phyloP scores from a whole-genome alignment of 2,329 filamentous ascomycete genomes.

The Zarea fungicola region DNA sequence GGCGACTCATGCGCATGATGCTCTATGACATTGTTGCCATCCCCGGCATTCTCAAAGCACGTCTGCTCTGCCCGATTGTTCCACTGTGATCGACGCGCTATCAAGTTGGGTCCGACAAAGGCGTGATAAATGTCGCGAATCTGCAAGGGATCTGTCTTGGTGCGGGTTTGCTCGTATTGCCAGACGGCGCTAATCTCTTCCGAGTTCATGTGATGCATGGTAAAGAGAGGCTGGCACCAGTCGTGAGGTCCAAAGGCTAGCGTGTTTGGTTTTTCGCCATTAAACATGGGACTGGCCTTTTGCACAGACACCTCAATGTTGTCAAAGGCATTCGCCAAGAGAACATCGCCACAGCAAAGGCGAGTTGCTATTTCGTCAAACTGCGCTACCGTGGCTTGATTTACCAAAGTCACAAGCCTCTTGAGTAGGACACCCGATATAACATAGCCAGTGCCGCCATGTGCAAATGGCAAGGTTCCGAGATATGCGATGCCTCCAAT shows the following conservation, averaged over 20 bases:
- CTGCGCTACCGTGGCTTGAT: constrained; percentile 37
- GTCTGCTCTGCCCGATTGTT: constrained; percentile 47
- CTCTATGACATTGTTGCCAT: constrained; percentile 32
- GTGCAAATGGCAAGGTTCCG: constrained; percentile 43
- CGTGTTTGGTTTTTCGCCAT: constrained; percentile 49
- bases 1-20: constrained; percentile 39
- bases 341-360: constrained; percentile 48
- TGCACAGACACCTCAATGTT: constrained; percentile 39
- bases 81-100: constrained; percentile 41
- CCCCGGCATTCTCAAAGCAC: constrained; percentile 37
- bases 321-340: constrained; percentile 43
- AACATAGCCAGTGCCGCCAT: constrained; percentile 54
- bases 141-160: constrained; percentile 35
- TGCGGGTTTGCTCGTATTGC: constrained; percentile 47
- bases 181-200: constrained; percentile 48
- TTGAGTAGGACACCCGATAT: constrained; percentile 49
- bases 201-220: constrained; percentile 51
- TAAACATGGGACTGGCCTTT: constrained; percentile 47
- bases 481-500: constrained; percentile 47
- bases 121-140: constrained; percentile 46
- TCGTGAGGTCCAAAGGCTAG: constrained; percentile 43
- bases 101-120: constrained; percentile 41
- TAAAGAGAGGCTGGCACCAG: constrained; percentile 54
- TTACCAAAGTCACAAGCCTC: constrained; percentile 35
- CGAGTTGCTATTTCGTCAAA: constrained; percentile 41